These are phyloP conservation scores for Ustulina deusta DNA, from an alignment of 2,329 filamentous ascomycete genomes.

Conservation along the genomic window DNA sequence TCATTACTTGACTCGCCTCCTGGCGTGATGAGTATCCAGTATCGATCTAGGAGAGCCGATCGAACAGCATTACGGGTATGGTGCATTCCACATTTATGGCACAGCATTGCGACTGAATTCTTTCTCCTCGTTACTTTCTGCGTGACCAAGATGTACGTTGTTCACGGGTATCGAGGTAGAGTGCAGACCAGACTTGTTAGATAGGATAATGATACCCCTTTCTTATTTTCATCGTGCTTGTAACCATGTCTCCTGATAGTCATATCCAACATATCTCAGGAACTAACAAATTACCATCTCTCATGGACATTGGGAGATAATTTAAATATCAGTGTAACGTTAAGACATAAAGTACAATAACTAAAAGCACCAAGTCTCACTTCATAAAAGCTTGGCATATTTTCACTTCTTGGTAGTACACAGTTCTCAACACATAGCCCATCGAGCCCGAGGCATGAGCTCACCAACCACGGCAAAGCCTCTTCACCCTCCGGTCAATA, in stretches of 20 bases:
- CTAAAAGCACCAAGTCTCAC: too few relatives aligned
- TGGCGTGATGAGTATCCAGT: background rate
- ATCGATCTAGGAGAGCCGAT: background rate
- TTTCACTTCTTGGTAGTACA: too few relatives aligned
- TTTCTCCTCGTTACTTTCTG: background rate
- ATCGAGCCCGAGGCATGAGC: too few relatives aligned
- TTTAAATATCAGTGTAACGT: too few relatives aligned
- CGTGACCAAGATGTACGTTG: background rate
- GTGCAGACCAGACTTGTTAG: constrained; percentile 14
- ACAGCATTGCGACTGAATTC: constrained; percentile 4
- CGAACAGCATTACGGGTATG: constrained; percentile 9
- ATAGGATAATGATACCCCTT: constrained; percentile 31
- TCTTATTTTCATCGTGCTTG: background rate
- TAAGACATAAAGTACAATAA: too few relatives aligned
- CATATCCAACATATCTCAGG: background rate
- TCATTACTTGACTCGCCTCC: background rate
- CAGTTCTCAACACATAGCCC: too few relatives aligned
- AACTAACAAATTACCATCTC: too few relatives aligned
- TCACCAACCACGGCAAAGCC: too few relatives aligned
- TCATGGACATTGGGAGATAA: too few relatives aligned
- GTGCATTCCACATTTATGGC: constrained; percentile 21
- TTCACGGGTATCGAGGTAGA: constrained; percentile 8
- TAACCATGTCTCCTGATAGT: background rate
- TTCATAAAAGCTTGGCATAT: too few relatives aligned
- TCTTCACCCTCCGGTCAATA: too few relatives aligned